A percentile compares a stretch with the other conserved stretches of the same genome.
Evolutionary conservation across 352 stramenopile species (phyloP).

Genomic region (Globisporangium carolinianum): DNA sequence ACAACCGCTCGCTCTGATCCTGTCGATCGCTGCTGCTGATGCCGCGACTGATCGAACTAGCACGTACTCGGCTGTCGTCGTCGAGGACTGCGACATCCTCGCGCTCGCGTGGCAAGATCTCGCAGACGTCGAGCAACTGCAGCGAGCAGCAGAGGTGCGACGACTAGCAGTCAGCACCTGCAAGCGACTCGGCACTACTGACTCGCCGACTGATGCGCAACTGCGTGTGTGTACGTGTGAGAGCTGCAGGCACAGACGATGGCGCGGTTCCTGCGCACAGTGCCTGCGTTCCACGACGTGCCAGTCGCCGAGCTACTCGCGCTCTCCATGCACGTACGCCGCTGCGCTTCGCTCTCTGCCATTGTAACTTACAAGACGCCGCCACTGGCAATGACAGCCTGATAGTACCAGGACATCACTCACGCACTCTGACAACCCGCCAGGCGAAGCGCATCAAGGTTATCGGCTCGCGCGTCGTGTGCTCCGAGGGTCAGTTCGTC

Average conservation of each 20-base stretch:
- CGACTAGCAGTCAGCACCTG: neutral
- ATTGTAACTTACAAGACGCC: neutral
- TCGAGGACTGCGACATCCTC: slow-evolving; percentile 18
- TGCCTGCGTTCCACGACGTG: slow-evolving; percentile 30
- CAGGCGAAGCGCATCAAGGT: slow-evolving; percentile 31
- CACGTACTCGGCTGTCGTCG: slow-evolving; percentile 17
- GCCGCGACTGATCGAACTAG: slow-evolving; percentile 4
- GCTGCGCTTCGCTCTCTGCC: neutral
- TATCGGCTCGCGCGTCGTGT: slow-evolving; percentile 44
- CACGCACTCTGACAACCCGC: slow-evolving; percentile 1
- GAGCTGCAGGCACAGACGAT: slow-evolving; percentile 19
- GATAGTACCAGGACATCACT: neutral
- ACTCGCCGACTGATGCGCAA: neutral
- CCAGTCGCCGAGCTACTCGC: slow-evolving; percentile 20
- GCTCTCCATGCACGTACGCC: slow-evolving; percentile 23
- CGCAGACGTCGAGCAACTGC: slow-evolving; percentile 18
- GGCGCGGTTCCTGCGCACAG: slow-evolving; percentile 32
- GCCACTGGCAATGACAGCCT: neutral
- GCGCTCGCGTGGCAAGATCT: slow-evolving; percentile 29
- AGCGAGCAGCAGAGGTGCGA: slow-evolving; percentile 24
- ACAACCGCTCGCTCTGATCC: too few relatives aligned
- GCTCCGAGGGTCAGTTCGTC: slow-evolving; percentile 43
- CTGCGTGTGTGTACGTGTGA: neutral
- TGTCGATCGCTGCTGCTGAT: neutral
- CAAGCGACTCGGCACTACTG: neutral